A percentile compares a stretch with the other conserved stretches of the same genome.
phyloP scores from a whole-genome alignment of 441 rosid genomes.

The Pelargonium australe region DNA sequence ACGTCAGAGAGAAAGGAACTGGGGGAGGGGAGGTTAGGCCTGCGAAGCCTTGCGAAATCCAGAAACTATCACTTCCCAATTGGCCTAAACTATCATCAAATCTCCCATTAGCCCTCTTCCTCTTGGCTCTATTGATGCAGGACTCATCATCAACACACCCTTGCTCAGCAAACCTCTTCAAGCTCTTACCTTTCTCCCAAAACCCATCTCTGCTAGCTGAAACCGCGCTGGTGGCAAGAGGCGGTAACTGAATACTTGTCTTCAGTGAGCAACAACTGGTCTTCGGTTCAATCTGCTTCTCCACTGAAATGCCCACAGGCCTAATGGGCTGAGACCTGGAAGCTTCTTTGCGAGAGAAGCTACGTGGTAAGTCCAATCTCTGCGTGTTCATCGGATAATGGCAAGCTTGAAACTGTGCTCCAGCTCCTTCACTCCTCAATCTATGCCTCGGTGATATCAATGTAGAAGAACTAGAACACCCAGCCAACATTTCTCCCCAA shows the following conservation, averaged over 20 bases:
- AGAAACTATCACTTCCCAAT: slow-evolving; percentile 38
- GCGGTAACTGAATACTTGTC: slow-evolving; percentile 82
- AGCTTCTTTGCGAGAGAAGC: slow-evolving; percentile 69
- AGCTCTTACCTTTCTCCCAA: slow-evolving; percentile 37
- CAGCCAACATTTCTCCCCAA: slow-evolving; percentile 92
- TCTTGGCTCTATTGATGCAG: slow-evolving; percentile 49
- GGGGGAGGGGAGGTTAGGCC: slow-evolving; percentile 30
- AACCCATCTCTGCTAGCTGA: no score
- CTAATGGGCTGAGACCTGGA: slow-evolving; percentile 56
- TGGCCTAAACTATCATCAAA: slow-evolving; percentile 13
- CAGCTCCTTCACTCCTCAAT: slow-evolving; percentile 74
- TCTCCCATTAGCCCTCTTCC: slow-evolving; percentile 41
- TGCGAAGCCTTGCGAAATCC: slow-evolving; percentile 62
- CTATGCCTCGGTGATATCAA: slow-evolving; percentile 93
- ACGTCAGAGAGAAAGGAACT: slow-evolving; percentile 63
- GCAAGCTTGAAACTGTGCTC: slow-evolving; percentile 68
- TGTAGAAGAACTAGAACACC: slow-evolving; percentile 81
- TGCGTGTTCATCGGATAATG: slow-evolving; percentile 96
- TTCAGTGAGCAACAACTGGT: slow-evolving; percentile 54
- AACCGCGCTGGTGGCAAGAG: slow-evolving; percentile 47
- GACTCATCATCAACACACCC: slow-evolving; percentile 39
- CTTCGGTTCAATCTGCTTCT: slow-evolving; percentile 51
- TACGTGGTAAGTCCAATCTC: slow-evolving; percentile 84
- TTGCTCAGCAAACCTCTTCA: slow-evolving; percentile 81
- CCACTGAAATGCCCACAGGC: slow-evolving; percentile 67